Percentiles rank a stretch among this genome's conserved stretches.
These are phyloP conservation scores for Avena sativa DNA, from an alignment of 176 grass and related monocot species.

Conservation along the genomic window DNA sequence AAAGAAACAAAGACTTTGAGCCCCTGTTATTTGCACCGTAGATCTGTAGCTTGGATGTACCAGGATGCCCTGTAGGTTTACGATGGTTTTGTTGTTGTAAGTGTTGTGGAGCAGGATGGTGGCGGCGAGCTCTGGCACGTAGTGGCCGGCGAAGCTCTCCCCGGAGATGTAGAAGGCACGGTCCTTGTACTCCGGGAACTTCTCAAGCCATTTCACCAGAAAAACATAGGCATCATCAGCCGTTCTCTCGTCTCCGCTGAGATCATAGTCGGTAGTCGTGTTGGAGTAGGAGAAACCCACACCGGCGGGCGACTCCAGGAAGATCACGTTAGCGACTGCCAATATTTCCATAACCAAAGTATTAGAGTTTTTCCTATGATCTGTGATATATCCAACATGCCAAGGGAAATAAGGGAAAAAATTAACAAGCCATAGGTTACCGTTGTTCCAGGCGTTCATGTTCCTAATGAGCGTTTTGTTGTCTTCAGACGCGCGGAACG, in stretches of 20 bases:
- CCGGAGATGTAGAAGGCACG: constrained; percentile 63
- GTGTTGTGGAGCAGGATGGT: constrained; percentile 48
- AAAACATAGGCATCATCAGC: constrained; percentile 40
- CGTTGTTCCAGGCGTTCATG: constrained; percentile 56
- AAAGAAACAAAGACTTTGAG: no score
- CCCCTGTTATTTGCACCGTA: no score
- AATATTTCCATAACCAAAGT: not conserved
- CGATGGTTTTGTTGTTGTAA: constrained; percentile 24
- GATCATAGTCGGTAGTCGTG: constrained; percentile 36
- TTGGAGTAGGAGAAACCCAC: constrained; percentile 69
- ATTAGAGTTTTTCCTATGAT: not conserved
- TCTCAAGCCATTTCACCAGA: constrained; percentile 47
- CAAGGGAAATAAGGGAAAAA: no score
- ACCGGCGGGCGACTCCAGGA: constrained; percentile 58
- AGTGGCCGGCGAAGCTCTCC: constrained; percentile 66
- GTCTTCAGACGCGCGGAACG: constrained; percentile 49
- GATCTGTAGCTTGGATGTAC: not conserved
- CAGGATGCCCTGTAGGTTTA: constrained; percentile 57
- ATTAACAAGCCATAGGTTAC: not conserved
- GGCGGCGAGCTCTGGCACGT: constrained; percentile 45
- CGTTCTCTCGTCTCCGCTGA: constrained; percentile 40
- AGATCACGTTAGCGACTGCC: constrained; percentile 60
- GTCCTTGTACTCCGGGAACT: constrained; percentile 51
- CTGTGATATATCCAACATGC: no score
- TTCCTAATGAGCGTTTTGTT: constrained; percentile 61